A percentile compares a stretch with the other conserved stretches of the same genome.
Conservation (phyloP, 495 filamentous ascomycete species). For the Neurospora sp. region DNA sequence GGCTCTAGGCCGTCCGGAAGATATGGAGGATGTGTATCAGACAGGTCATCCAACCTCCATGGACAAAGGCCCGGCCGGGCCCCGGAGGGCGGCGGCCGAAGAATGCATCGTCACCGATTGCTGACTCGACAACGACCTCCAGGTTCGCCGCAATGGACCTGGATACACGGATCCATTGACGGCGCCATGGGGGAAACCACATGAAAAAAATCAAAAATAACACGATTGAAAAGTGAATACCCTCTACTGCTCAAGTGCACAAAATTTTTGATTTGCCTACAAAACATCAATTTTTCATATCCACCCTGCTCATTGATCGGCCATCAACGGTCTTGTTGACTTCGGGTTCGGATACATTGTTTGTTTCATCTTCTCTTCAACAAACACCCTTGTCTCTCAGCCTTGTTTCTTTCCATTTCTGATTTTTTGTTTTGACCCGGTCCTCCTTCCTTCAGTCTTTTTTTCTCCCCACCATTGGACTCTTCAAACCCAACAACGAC, state of each 20-base stretch:
- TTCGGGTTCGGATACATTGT: neutral
- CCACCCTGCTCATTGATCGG: neutral
- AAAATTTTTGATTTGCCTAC: neutral
- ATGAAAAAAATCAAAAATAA: neutral
- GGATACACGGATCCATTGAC: neutral
- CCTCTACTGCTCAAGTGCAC: neutral
- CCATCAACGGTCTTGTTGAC: neutral
- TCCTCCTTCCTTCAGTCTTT: neutral
- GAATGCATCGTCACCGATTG: neutral
- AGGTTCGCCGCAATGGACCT: neutral
- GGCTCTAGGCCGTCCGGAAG: neutral
- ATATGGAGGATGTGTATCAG: neutral
- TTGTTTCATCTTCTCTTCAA: neutral
- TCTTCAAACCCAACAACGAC: neutral
- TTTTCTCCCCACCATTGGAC: neutral
- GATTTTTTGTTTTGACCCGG: neutral
- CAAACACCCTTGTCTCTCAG: neutral
- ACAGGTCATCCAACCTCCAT: neutral
- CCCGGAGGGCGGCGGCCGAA: neutral
- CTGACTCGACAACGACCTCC: neutral
- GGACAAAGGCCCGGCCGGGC: neutral
- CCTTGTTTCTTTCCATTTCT: neutral
- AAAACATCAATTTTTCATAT: neutral
- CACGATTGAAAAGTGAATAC: neutral
- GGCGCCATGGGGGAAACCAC: neutral